Evolutionary conservation across 2,329 filamentous ascomycete species (phyloP).

Genomic region (Aureobasidium sp.): DNA sequence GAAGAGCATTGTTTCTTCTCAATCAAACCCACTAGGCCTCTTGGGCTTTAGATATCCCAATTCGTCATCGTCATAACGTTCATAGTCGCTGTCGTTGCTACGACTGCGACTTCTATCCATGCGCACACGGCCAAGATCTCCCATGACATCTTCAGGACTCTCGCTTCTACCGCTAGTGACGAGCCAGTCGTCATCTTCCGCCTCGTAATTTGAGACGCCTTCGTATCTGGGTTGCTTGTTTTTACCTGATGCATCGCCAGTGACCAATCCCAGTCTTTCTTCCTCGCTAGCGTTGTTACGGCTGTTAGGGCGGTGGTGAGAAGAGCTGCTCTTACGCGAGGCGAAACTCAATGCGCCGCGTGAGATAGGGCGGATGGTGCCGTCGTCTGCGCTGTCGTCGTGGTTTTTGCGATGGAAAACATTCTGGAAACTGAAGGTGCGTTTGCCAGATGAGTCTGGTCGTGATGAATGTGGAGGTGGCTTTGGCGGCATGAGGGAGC

Average conservation of each 20-base stretch:
- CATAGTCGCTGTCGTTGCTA: conserved; percentile 6
- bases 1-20: background rate
- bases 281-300: conserved; percentile 28
- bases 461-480: conserved; percentile 47
- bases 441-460: conserved; percentile 18
- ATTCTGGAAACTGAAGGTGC: conserved; percentile 77
- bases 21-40: conserved; percentile 3
- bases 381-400: conserved; percentile 23
- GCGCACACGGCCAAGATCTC: conserved; percentile 21
- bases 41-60: conserved; percentile 9
- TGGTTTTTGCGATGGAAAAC: conserved; percentile 59
- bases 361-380: conserved; percentile 26
- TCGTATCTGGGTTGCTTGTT: background rate
- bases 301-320: background rate
- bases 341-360: conserved; percentile 25
- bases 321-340: conserved; percentile 12
- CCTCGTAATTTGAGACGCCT: background rate
- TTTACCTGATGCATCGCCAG: conserved; percentile 24
- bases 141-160: conserved; percentile 24
- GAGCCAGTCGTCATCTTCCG: conserved; percentile 28
- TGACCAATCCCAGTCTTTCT: conserved; percentile 32
- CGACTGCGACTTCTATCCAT: background rate
- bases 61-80: conserved; percentile 13
- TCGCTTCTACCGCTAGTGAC: conserved; percentile 24
- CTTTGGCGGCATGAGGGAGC: conserved; percentile 45